Conservation (phyloP, 208 protist genomes). For the Leishmania lainsoni region DNA sequence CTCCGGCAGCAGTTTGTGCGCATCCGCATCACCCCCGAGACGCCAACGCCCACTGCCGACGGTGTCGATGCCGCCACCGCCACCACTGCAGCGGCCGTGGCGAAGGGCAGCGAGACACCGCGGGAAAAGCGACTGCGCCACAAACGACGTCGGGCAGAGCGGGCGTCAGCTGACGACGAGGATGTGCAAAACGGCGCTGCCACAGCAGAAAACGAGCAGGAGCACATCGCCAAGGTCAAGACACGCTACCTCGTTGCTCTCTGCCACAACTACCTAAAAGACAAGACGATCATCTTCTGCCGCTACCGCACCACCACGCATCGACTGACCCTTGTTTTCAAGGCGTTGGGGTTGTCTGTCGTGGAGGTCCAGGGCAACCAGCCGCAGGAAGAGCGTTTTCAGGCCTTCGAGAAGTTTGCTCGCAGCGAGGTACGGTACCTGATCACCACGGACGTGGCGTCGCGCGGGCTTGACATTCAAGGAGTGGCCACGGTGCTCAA, state of each 20-base stretch:
- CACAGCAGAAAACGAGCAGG: slow-evolving; percentile 30
- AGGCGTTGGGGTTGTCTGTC: slow-evolving; percentile 53
- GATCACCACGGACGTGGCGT: slow-evolving; percentile 92
- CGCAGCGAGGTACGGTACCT: slow-evolving; percentile 81
- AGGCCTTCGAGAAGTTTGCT: slow-evolving; percentile 79
- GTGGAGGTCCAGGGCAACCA: slow-evolving; percentile 89
- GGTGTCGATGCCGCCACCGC: not conserved
- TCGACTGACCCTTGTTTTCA: slow-evolving; percentile 82
- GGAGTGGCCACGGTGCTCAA: slow-evolving; percentile 97
- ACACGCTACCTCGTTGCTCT: slow-evolving; percentile 82
- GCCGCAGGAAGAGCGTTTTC: slow-evolving; percentile 84
- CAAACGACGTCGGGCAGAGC: slow-evolving; percentile 47
- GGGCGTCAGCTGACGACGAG: slow-evolving; percentile 11
- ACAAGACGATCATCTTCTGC: slow-evolving; percentile 89
- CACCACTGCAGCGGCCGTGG: not conserved
- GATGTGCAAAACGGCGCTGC: not conserved
- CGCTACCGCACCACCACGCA: slow-evolving; percentile 85
- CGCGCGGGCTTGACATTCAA: slow-evolving; percentile 97
- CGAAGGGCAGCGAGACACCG: slow-evolving; percentile 51
- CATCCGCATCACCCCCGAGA: slow-evolving; percentile 34
- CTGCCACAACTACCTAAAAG: slow-evolving; percentile 74
- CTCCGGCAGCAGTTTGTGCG: slow-evolving; percentile 92
- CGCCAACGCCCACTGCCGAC: slow-evolving; percentile 10
- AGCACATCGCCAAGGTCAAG: slow-evolving; percentile 80
- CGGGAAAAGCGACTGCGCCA: slow-evolving; percentile 45